Percentiles rank a stretch among this genome's conserved stretches.
phyloP scores from a whole-genome alignment of 2,329 filamentous ascomycete genomes.

The Boeremia exigua region DNA sequence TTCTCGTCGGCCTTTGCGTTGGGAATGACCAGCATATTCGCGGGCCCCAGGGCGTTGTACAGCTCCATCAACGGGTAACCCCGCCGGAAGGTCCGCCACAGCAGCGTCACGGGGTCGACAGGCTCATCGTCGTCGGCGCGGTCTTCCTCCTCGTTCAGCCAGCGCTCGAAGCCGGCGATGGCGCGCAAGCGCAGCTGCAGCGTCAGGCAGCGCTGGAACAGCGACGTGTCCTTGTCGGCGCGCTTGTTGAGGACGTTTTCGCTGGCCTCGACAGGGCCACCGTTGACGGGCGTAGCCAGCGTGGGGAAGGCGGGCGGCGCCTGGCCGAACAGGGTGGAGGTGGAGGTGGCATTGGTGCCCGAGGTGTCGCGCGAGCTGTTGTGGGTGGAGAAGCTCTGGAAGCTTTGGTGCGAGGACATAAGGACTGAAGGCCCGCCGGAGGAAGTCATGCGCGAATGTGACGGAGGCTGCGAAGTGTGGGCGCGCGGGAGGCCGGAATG shows the following conservation, averaged over 20 bases:
- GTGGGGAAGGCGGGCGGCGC: slow-evolving; percentile 42
- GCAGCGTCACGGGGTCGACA: slow-evolving; percentile 68
- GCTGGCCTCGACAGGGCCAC: slow-evolving; percentile 74
- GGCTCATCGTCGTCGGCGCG: slow-evolving; percentile 75
- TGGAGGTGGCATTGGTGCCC: slow-evolving; percentile 54
- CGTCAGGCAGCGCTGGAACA: slow-evolving; percentile 93
- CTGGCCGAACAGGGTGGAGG: slow-evolving; percentile 53
- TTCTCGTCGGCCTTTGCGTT: slow-evolving; percentile 66
- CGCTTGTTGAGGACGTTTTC: slow-evolving; percentile 97
- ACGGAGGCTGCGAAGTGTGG: slow-evolving; percentile 34
- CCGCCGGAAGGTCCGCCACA: slow-evolving; percentile 86
- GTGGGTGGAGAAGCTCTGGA: slow-evolving; percentile 56
- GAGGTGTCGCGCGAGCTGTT: slow-evolving; percentile 55
- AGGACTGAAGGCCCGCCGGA: slow-evolving; percentile 47
- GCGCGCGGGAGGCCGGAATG: slow-evolving; percentile 19
- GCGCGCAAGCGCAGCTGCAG: slow-evolving; percentile 80
- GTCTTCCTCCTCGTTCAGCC: slow-evolving; percentile 74
- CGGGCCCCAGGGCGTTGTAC: slow-evolving; percentile 83
- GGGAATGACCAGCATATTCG: slow-evolving; percentile 71
- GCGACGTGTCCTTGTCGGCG: slow-evolving; percentile 86
- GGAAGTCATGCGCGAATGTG: slow-evolving; percentile 44
- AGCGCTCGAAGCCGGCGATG: slow-evolving; percentile 81
- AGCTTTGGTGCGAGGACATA: slow-evolving; percentile 52
- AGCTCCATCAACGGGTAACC: slow-evolving; percentile 86
- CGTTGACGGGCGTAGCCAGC: slow-evolving; percentile 52